Evolutionary conservation across 164 flowering plant species (phyloP), one percentile per base, ranked within the genome.

Genomic region (Aristolochia fimbriata): DNA sequence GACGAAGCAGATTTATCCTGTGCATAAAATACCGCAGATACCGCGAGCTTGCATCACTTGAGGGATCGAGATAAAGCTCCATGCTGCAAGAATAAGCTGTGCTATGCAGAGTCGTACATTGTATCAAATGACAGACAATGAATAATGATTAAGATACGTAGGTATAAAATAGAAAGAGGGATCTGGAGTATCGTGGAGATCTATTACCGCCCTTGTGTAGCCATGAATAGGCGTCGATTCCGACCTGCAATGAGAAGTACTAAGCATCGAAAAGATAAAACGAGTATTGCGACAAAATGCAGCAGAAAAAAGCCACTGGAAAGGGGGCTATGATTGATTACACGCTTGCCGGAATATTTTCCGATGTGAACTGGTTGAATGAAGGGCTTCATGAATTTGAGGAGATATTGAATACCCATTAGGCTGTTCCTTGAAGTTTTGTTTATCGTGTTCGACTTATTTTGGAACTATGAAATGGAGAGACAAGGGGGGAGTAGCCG

Each of bases 171-270:
- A 27, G 30, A 27, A 27, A 27, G 30, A 27, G 30, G 30, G 30
- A 55, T 27, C n/a, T 30, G 45, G 46, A 52, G 1, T n/a, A 23
- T 56, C 20, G 2, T 53, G 24, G 25, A 8, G 30, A 13, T n/a
- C 27, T 66, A 37, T 37, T 30, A 90, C 97, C 97, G 71, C 97
- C 97, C 77, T 87, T 90, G 75, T 90, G 90, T 57, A 90, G 88
- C 97, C 97, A 90, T 23, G 91, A 82, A 73, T 90, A 87, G 1
- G 90, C 97, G 69, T 90, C 97, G 46, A 90, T 82, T 11, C 97
- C 97, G 55, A 90, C 92, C 96, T 88, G 74, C 48, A 13, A 43
- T n/a, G 0, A 11, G 15, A 43, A 21, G 22, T 25, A 21, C 49
- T 51, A 60, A 61, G 52, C 0, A 62, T 54, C 1, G 22, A 16